phyloP scores from a whole-genome alignment of 306 rosid species.

The Albizia julibrissin region DNA sequence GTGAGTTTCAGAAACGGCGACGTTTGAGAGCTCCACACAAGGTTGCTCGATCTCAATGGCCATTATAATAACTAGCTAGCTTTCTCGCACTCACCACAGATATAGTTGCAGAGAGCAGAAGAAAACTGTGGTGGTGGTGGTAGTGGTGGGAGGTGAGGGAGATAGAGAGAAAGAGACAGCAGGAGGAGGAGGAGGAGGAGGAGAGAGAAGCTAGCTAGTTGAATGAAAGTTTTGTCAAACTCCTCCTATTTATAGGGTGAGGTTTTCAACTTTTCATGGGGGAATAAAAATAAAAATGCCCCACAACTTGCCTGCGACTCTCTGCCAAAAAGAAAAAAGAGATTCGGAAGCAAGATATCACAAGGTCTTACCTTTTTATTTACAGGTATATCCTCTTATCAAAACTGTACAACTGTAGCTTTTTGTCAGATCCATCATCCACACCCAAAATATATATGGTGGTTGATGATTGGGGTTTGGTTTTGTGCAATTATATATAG shows the following conservation, averaged over 20 bases:
- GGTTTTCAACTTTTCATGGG: constrained; percentile 17
- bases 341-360: constrained; percentile 57
- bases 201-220: constrained; percentile 6
- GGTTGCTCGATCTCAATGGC: constrained; percentile 61
- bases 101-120: not conserved
- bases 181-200: no score
- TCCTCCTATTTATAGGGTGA: constrained; percentile 42
- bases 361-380: constrained; percentile 34
- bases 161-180: constrained; percentile 26
- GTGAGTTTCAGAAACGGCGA: constrained; percentile 83
- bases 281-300: not conserved
- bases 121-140: constrained; percentile 25
- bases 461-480: constrained; percentile 44
- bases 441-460: constrained; percentile 49
- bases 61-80: constrained; percentile 45
- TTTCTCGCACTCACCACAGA: not conserved
- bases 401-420: constrained; percentile 52
- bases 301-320: constrained; percentile 31
- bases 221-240: constrained; percentile 41
- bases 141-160: not conserved
- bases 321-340: constrained; percentile 19
- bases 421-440: constrained; percentile 42
- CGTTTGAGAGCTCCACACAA: constrained; percentile 58
- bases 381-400: constrained; percentile 37
- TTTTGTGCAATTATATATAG: constrained; percentile 17